A percentile compares a stretch with the other conserved stretches of the same genome.
Conservation (phyloP, 1,284 basidiomycete species). For the Ceratobasidium sp. region DNA sequence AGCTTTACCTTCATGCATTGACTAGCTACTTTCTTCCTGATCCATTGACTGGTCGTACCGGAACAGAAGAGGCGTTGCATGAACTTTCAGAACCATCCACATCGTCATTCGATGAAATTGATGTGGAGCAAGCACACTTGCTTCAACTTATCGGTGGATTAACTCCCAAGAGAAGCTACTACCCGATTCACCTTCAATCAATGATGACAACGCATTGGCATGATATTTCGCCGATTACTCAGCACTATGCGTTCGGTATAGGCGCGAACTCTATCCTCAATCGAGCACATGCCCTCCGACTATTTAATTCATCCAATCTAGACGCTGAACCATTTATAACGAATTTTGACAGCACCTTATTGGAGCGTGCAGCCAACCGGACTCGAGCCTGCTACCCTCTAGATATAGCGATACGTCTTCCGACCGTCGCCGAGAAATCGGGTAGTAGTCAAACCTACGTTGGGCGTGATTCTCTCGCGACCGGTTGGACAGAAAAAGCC, state of each 20-base stretch:
- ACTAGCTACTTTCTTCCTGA: slow-evolving; percentile 63
- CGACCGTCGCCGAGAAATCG: background rate
- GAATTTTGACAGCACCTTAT: background rate
- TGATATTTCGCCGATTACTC: slow-evolving; percentile 53
- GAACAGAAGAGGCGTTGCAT: slow-evolving; percentile 63
- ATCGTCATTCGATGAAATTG: slow-evolving; percentile 60
- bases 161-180: slow-evolving; percentile 58
- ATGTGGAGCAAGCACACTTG: slow-evolving; percentile 54
- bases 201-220: slow-evolving; percentile 63
- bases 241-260: slow-evolving; percentile 56
- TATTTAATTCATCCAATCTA: slow-evolving; percentile 30
- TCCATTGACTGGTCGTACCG: slow-evolving; percentile 62
- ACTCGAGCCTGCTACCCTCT: slow-evolving; percentile 16
- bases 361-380: slow-evolving; percentile 26
- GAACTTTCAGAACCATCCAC: slow-evolving; percentile 59
- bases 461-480: background rate
- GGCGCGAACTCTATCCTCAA: background rate
- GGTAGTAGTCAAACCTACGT: background rate
- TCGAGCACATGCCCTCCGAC: slow-evolving; percentile 16
- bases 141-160: slow-evolving; percentile 58
- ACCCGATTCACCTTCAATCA: slow-evolving; percentile 58
- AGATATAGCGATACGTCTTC: background rate
- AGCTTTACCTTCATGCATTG: slow-evolving; percentile 63
- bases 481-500: slow-evolving; percentile 4
- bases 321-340: background rate